Evolutionary conservation across 108 stramenopile species (phyloP), one percentile per base, ranked within the genome.

Genomic region (Pseudonitzschia pungens): DNA sequence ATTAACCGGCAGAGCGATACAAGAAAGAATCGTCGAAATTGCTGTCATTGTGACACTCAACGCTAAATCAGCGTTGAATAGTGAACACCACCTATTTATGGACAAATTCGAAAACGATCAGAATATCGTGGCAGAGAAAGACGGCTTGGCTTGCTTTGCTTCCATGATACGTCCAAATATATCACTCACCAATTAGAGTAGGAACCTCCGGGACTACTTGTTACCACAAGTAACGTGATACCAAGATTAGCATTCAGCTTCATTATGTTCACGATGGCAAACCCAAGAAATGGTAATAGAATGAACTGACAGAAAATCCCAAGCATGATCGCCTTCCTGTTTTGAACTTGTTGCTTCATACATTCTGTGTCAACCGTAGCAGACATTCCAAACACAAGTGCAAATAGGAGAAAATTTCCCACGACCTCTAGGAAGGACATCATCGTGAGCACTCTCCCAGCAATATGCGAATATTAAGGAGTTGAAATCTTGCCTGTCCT

Each of bases 21-120:
- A 66, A 51, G 82, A 81, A 32, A 91, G 66, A 15, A 94, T 60
- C 1, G 96, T 97, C 40, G 83, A 82, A 32, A 94, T 89, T 3
- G 93, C 92, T 2, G 96, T 97, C 93, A 97, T 93, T 29, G 93
- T 90, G 15, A 97, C 94, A 50, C 77, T 80, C 52, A 97, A 63
- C 2, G 94, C 92, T 54, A 97, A 81, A 69, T 95, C 94, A 21
- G 91, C 90, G 78, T 97, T 97, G 72, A 97, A 91, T 70, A 96
- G 60, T 8, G 80, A 83, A 71, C 92, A 93, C 90, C 89, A 96
- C 84, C 74, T 78, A 51, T 51, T 43, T 53, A 11, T 18, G n/a
- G 9, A 10, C 4, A 10, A 41, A 1, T 41, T 28, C 36, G 15
- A 62, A 41, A 32, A 10, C 2, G 32, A 44, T 36, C 36, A 65